These are phyloP conservation scores for Pelargonium fulgidum DNA, from an alignment of 441 rosid species.

Conservation along the genomic window DNA sequence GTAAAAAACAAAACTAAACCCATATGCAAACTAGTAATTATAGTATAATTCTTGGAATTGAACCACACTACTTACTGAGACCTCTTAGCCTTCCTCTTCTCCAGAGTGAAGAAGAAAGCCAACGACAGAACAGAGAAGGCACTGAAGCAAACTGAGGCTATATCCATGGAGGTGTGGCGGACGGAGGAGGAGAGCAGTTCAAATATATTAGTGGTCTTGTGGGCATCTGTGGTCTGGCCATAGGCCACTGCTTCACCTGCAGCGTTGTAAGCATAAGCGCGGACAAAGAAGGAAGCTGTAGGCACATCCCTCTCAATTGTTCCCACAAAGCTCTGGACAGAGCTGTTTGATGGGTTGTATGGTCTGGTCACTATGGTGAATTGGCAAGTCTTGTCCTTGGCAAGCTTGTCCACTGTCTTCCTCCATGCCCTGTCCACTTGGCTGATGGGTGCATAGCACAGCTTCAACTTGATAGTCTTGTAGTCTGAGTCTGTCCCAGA, in stretches of 20 bases:
- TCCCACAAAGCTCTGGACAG: conserved; percentile 32
- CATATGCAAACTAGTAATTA: background rate
- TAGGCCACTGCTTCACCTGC: conserved; percentile 31
- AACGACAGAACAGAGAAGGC: conserved; percentile 52
- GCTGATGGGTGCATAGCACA: conserved; percentile 62
- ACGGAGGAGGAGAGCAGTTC: conserved; percentile 37
- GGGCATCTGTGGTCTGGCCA: conserved; percentile 46
- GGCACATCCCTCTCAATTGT: conserved; percentile 44
- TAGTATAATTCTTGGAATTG: background rate
- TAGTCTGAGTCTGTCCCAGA: conserved; percentile 37
- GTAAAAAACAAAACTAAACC: background rate
- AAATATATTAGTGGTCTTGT: conserved; percentile 37
- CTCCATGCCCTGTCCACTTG: conserved; percentile 64
- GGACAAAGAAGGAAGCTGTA: conserved; percentile 48
- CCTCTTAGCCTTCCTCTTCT: conserved; percentile 44
- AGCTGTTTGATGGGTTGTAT: conserved; percentile 16
- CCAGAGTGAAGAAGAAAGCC: conserved; percentile 36
- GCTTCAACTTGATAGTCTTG: conserved; percentile 39
- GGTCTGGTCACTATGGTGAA: conserved; percentile 29
- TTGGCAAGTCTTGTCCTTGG: conserved; percentile 65
- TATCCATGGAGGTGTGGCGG: conserved; percentile 46
- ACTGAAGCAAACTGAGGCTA: conserved; percentile 51
- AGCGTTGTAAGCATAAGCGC: conserved; percentile 44
- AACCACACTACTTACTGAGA: background rate
- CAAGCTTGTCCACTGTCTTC: conserved; percentile 40